A percentile compares a stretch with the other conserved stretches of the same genome.
Conservation (phyloP, 805 yeast species). For the Sugiyamaella smithiae region DNA sequence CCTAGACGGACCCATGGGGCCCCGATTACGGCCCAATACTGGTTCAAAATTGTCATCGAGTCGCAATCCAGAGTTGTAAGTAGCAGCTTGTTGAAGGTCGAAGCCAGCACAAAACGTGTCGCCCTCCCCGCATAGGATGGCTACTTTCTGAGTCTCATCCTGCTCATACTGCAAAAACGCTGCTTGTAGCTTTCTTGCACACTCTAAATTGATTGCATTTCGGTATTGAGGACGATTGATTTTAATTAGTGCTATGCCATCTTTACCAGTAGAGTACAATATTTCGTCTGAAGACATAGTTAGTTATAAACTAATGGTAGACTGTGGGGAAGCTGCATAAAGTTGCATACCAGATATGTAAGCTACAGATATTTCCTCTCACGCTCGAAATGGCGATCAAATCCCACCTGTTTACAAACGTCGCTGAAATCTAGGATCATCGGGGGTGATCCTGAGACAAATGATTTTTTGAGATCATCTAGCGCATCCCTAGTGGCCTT, state of each 20-base stretch:
- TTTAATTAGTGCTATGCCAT: neutral
- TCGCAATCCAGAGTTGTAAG: neutral
- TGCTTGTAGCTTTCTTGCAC: neutral
- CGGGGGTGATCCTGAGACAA: conserved; percentile 7
- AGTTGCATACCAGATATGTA: no score
- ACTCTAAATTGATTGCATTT: neutral
- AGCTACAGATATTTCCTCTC: conserved; percentile 3
- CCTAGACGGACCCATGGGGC: neutral
- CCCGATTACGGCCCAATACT: neutral
- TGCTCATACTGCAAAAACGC: neutral
- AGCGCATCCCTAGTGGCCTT: conserved; percentile 15
- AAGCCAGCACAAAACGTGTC: neutral
- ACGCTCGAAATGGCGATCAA: conserved; percentile 11
- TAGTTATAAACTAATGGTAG: no score
- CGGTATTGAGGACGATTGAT: neutral
- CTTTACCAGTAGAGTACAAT: neutral
- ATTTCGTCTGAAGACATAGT: no score
- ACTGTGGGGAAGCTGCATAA: no score
- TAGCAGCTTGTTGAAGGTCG: neutral
- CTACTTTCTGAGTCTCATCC: neutral
- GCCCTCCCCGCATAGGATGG: neutral
- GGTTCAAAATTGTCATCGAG: neutral
- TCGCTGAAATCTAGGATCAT: conserved; percentile 12
- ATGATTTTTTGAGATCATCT: conserved; percentile 11
- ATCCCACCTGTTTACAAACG: conserved; percentile 14